Base-by-base conservation (phyloP, 2,329 filamentous ascomycete genomes). In the Rachicladosporium sp. region DNA sequence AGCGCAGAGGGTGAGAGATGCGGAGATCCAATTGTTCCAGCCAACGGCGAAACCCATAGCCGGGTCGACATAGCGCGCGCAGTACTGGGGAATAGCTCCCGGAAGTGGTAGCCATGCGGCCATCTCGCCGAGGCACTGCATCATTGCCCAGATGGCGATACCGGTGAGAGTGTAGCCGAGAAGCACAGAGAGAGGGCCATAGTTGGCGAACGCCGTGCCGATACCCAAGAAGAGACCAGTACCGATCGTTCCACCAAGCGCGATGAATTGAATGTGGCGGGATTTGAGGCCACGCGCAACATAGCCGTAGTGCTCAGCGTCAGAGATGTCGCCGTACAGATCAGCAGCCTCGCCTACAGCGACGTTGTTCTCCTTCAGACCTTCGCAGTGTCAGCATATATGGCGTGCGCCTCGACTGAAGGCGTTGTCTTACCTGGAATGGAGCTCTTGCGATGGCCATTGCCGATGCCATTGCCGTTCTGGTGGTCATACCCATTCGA, bases 91-190 rank as follows among this genome's bases (percentile, higher is more conserved):
- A 23, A 65, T 49, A 6, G 55, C 58, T 10, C 63, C 63, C 8
- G 51, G 60, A 4, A 63, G 51, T 8, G 63, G 63, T 13, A 57
- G 53, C 15, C 64, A 44, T 2, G 61, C 49, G 1, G 55, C 52
- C 41, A 65, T 57, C 40, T 65, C 62, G 4, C 56, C 61, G 4
- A 60, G 53, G 6, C 54, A 52, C 9, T 58, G 50, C 0, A 58
- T 50, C 0, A 66, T 58, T 29, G 51, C 55, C 5, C 49, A 53
- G 1, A 57, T 57, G 2, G 55, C 46, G 3, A 61, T 29, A 6
- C 64, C 63, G 21, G 62, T 56, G 29, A 62, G 50, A 0, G 51
- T 34, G 39, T 66, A 66, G 10, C 55, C 61, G 6, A 67, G 43
- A 4, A 55, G 29, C 2, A 48, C 45, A 4, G 48, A 44, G 10